Base-by-base conservation (phyloP, 805 yeast species). In the Dipodascopsis tothii region DNA sequence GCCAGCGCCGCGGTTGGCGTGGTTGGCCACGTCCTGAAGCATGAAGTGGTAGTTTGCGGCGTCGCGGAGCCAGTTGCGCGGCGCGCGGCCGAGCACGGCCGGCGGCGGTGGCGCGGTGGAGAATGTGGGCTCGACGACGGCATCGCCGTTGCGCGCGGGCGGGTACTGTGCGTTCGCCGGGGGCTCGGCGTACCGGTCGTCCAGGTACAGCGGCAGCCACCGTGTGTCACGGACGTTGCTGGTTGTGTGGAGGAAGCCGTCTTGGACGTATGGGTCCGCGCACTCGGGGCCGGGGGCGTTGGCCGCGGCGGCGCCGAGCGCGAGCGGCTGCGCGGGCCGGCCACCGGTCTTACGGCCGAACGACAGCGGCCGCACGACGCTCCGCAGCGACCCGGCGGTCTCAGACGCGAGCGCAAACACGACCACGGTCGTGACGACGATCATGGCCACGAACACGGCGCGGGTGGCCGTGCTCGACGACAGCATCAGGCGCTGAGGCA, bases 141-240 rank as follows among this genome's bases (percentile, higher is more conserved):
- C 14, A 9, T 25, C 30, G 11, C 30, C 9, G 21, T 32, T n/a
- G 22, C 25, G 17, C 17, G 40, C 41, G 18, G 52, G 35, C 7
- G 52, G 52, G 28, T 48, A 48, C n/a, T 32, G 21, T 5, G 52
- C 50, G 6, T 44, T 18, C 32, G 33, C 39, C 16, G 52, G 52
- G 23, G 21, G 23, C 30, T n/a, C 9, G 33, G 38, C 43, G 21
- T 39, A 34, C 18, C 30, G 25, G 21, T 30, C 42, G 17, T 38
- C 23, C 18, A 16, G 34, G 19, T 30, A 19, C 27, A 33, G 41
- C 11, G 50, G 50, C 19, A 48, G 18, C 52, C 52, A 48, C 21
- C 34, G 44, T 2, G 52, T 33, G 9, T 37, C 33, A 6, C 34
- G 44, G 5, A 44, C 19, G 30, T 25, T 25, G 9, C 11, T 9